Percentiles rank a stretch among this genome's conserved stretches.
These are phyloP conservation scores for Inonotus obliquus DNA, from an alignment of 1,284 basidiomycete genomes.

Conservation along the genomic window DNA sequence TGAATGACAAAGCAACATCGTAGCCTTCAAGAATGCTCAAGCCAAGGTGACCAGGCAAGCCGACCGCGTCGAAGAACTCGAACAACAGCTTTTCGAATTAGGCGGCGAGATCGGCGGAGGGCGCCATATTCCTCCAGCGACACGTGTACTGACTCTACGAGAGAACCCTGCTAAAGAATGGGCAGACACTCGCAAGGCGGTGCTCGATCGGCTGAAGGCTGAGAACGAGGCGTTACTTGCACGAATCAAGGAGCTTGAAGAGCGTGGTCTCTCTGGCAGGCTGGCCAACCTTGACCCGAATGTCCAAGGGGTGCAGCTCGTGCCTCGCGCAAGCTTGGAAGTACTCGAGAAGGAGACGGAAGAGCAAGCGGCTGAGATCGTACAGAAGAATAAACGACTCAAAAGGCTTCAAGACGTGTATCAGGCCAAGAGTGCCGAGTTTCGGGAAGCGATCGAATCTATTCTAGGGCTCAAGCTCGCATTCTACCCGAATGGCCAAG, in stretches of 20 bases:
- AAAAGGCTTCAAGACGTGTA: slow-evolving; percentile 74
- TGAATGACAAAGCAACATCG: not conserved
- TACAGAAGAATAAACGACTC: slow-evolving; percentile 73
- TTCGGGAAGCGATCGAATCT: slow-evolving; percentile 73
- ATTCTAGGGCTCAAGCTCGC: slow-evolving; percentile 83
- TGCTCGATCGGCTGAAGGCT: slow-evolving; percentile 61
- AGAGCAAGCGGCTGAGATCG: slow-evolving; percentile 53
- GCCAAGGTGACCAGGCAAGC: not conserved
- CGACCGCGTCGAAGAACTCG: slow-evolving; percentile 47
- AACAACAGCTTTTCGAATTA: slow-evolving; percentile 71
- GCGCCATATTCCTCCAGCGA: slow-evolving; percentile 67
- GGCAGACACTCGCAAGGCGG: slow-evolving; percentile 61
- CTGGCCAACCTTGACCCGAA: not conserved
- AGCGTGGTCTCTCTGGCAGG: slow-evolving; percentile 25
- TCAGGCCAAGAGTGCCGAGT: slow-evolving; percentile 71
- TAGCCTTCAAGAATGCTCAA: slow-evolving; percentile 37
- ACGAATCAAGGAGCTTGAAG: slow-evolving; percentile 53
- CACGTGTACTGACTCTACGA: slow-evolving; percentile 62
- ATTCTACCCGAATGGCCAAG: slow-evolving; percentile 80
- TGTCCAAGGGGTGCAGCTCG: slow-evolving; percentile 29
- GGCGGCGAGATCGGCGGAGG: slow-evolving; percentile 72
- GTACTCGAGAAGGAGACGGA: slow-evolving; percentile 57
- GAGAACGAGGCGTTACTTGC: slow-evolving; percentile 73
- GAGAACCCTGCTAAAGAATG: slow-evolving; percentile 77
- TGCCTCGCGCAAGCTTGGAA: slow-evolving; percentile 69